Conservation (phyloP, 164 flowering plant species). For the Vitis vinifera region DNA sequence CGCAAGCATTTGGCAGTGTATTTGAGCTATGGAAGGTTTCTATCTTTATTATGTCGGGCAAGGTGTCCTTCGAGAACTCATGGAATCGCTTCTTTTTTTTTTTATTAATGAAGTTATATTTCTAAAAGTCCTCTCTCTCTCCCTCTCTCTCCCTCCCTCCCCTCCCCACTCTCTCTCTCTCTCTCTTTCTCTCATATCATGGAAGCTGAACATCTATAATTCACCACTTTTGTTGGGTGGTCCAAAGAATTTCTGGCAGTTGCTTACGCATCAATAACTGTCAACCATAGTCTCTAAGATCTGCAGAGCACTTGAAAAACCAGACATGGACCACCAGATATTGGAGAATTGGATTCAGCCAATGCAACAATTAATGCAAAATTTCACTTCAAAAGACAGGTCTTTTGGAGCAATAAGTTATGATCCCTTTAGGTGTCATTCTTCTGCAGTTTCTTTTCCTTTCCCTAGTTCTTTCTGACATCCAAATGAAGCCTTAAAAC, state of each 20-base stretch:
- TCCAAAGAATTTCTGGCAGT: slow-evolving; percentile 6
- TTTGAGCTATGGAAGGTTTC: slow-evolving; percentile 3
- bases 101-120: background rate
- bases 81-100: background rate
- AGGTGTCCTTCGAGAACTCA: slow-evolving; percentile 1
- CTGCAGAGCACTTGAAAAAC: slow-evolving; percentile 2
- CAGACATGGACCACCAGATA: slow-evolving; percentile 1
- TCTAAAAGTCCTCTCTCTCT: no score
- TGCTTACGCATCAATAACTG: background rate
- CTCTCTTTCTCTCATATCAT: background rate
- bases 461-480: no score
- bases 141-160: no score
- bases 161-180: background rate
- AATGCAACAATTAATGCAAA: background rate
- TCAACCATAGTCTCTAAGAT: background rate
- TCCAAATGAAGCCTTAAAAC: slow-evolving; percentile 24
- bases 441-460: no score
- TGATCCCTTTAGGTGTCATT: slow-evolving; percentile 18
- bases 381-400: slow-evolving; percentile 10
- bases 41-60: background rate
- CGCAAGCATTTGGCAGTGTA: slow-evolving; percentile 3
- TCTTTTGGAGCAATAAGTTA: slow-evolving; percentile 22
- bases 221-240: slow-evolving; percentile 16
- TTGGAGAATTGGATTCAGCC: slow-evolving; percentile 15
- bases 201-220: slow-evolving; percentile 5